Evolutionary conservation across 2,329 filamentous ascomycete genomes (phyloP).

Genomic region (Diaporthe caulivora): DNA sequence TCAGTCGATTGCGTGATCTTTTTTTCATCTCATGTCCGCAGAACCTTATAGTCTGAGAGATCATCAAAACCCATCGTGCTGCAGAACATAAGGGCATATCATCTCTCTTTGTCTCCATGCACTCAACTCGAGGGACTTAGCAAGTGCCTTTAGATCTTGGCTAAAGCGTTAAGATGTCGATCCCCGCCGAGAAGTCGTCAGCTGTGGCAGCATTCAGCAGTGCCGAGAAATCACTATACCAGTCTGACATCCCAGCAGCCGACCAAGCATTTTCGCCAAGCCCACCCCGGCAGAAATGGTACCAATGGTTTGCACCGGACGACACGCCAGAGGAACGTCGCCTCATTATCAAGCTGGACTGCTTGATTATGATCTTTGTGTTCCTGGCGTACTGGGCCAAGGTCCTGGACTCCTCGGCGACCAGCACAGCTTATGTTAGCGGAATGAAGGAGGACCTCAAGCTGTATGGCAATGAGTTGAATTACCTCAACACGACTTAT

Average conservation of each 20-base stretch:
- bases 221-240: neutral
- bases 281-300: conserved; percentile 10
- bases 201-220: neutral
- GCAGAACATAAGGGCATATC: neutral
- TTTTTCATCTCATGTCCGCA: neutral
- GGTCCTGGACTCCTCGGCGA: conserved; percentile 51
- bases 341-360: conserved; percentile 51
- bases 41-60: neutral
- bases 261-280: conserved; percentile 25
- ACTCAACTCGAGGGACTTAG: neutral
- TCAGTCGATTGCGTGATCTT: conserved; percentile 6
- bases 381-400: conserved; percentile 55
- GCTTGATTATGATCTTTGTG: conserved; percentile 51
- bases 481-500: neutral
- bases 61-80: neutral
- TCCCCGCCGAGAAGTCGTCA: neutral
- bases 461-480: conserved; percentile 25
- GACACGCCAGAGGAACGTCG: conserved; percentile 47
- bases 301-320: conserved; percentile 17
- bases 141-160: neutral
- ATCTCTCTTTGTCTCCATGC: neutral
- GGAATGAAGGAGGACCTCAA: conserved; percentile 32
- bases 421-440: conserved; percentile 7
- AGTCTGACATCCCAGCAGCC: neutral
- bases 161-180: neutral